phyloP scores from a whole-genome alignment of 1,284 basidiomycete genomes.

The Athelia psychrophila region DNA sequence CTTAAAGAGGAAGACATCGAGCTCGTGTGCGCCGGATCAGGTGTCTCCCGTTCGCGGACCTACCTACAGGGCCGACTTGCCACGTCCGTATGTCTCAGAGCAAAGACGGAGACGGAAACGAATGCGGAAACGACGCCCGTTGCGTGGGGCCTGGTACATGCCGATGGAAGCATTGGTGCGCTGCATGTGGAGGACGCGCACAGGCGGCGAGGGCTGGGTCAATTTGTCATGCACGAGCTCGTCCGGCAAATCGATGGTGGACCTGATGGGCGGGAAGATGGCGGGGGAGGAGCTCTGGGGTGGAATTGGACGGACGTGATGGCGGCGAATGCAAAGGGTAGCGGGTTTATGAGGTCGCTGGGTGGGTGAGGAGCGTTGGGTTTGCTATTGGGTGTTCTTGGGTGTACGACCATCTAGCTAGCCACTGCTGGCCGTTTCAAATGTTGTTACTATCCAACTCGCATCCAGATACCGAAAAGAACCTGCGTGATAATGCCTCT shows the following conservation, averaged over 20 bases:
- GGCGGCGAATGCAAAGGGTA: conserved; percentile 7
- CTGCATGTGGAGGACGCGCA: conserved; percentile 12
- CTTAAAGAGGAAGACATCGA: conserved; percentile 12
- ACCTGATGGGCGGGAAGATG: conserved; percentile 8
- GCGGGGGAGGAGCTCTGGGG: conserved; percentile 16
- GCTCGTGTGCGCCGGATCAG: conserved; percentile 9
- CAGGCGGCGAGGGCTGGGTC: conserved; percentile 15
- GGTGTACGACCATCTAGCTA: background rate
- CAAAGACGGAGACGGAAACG: conserved; percentile 11
- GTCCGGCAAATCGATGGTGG: conserved; percentile 10
- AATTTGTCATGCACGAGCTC: conserved; percentile 9
- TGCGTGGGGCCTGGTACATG: conserved; percentile 16
- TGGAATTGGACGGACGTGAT: conserved; percentile 21
- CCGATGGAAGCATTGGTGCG: conserved; percentile 18
- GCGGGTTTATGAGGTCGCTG: conserved; percentile 12
- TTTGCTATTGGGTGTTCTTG: conserved; percentile 6
- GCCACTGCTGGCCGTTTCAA: too few relatives aligned
- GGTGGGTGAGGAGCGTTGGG: conserved; percentile 7
- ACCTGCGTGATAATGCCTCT: too few relatives aligned
- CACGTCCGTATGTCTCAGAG: conserved; percentile 18
- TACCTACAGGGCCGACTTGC: conserved; percentile 16
- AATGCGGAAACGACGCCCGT: conserved; percentile 6
- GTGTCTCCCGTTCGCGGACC: conserved; percentile 11
- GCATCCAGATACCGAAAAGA: too few relatives aligned
- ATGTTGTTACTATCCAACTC: too few relatives aligned